Conservation (phyloP, 352 stramenopile species). For the Bremia lactucae region DNA sequence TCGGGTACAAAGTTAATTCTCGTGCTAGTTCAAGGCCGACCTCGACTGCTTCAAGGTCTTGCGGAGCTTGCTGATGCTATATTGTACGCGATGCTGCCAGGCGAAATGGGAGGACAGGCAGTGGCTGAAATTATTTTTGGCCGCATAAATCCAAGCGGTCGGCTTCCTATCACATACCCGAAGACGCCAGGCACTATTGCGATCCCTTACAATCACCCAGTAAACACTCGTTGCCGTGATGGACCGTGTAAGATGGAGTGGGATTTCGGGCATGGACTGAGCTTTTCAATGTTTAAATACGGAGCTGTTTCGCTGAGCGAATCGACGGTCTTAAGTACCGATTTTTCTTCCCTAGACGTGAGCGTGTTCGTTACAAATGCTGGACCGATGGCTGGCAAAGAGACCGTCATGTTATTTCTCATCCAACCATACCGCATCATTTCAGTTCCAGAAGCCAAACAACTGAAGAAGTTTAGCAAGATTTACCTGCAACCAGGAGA, state of each 20-base stretch:
- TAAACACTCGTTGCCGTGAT: constrained; percentile 32
- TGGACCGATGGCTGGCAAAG: constrained; percentile 43
- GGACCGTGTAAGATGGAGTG: constrained; percentile 46
- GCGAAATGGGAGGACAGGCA: constrained; percentile 70
- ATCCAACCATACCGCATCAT: constrained; percentile 48
- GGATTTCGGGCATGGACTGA: constrained; percentile 55
- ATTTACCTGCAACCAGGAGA: constrained; percentile 42
- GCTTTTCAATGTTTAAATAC: constrained; percentile 60
- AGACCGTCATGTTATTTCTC: constrained; percentile 75
- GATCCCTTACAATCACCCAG: constrained; percentile 68
- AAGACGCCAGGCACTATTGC: constrained; percentile 40
- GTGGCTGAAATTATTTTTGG: constrained; percentile 83
- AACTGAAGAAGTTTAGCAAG: constrained; percentile 75
- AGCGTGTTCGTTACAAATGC: constrained; percentile 63
- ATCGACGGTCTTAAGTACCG: constrained; percentile 15
- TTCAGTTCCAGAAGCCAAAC: constrained; percentile 63
- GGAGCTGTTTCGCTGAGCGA: constrained; percentile 28
- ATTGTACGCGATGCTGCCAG: constrained; percentile 69
- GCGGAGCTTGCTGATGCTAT: constrained; percentile 52
- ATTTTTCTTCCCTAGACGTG: constrained; percentile 23
- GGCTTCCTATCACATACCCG: constrained; percentile 79
- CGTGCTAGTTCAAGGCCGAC: constrained; percentile 67
- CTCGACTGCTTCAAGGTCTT: constrained; percentile 56
- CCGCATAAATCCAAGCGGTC: constrained; percentile 65
- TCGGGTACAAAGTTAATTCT: constrained; percentile 76